These are phyloP conservation scores for Apiospora kogelbergensis DNA, from an alignment of 2,329 filamentous ascomycete genomes.

Conservation along the genomic window DNA sequence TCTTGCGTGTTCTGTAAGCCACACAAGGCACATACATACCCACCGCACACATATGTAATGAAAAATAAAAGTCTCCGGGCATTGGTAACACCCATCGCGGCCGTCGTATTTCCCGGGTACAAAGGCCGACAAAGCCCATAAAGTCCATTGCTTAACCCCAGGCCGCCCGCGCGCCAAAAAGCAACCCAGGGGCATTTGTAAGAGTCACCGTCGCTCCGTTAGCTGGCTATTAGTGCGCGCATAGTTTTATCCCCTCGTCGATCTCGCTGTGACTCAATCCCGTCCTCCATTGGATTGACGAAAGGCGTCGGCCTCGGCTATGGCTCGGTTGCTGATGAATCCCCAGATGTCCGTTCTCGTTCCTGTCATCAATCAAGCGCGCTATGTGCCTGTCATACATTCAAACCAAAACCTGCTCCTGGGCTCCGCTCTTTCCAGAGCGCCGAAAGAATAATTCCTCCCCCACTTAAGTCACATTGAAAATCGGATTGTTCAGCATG, in stretches of 20 bases:
- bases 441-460: neutral
- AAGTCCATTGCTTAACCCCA: constrained; percentile 4
- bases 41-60: neutral
- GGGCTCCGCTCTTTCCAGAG: constrained; percentile 1
- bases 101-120: neutral
- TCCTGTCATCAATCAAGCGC: neutral
- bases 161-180: neutral
- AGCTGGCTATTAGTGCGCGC: neutral
- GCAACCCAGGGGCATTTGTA: neutral
- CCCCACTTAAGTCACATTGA: neutral
- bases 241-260: neutral
- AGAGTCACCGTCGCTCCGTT: constrained; percentile 5
- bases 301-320: neutral
- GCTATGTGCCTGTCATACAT: neutral
- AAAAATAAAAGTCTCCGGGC: neutral
- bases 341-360: neutral
- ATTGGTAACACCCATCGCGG: neutral
- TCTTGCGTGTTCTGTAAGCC: neutral
- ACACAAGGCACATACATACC: neutral
- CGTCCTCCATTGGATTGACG: neutral
- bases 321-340: constrained; percentile 5
- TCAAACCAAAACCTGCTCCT: neutral
- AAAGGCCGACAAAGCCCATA: neutral
- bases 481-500: constrained; percentile 10
- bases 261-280: neutral